Evolutionary conservation across 345 rosid species (phyloP).

Genomic region (Gossypium rotundifolium): DNA sequence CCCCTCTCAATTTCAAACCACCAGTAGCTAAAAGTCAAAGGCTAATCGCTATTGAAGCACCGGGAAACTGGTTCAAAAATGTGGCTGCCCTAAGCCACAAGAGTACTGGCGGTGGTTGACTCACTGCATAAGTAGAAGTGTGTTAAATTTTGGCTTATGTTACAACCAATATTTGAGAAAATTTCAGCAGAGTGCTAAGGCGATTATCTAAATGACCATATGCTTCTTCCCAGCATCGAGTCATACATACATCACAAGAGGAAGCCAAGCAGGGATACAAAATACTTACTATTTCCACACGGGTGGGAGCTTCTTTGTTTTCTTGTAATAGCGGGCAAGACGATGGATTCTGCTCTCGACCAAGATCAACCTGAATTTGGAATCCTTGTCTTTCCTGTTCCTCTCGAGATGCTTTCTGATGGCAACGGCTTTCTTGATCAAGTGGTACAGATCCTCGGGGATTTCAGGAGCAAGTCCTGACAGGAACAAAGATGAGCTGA

Average conservation of each 20-base stretch:
- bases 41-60: background rate
- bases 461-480: constrained; percentile 86
- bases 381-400: constrained; percentile 94
- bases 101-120: constrained; percentile 64
- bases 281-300: constrained; percentile 83
- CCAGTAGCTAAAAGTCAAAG: background rate
- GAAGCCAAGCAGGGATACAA: background rate
- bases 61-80: background rate
- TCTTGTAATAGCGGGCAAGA: constrained; percentile 94
- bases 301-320: constrained; percentile 91
- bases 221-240: background rate
- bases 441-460: constrained; percentile 81
- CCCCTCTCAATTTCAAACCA: background rate
- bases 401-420: constrained; percentile 94
- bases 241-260: background rate
- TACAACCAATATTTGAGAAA: background rate
- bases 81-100: constrained; percentile 37
- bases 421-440: constrained; percentile 90
- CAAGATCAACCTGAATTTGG: constrained; percentile 83
- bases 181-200: too few species aligned
- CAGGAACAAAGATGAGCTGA: background rate
- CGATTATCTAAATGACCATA: too few species aligned
- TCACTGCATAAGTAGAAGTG: constrained; percentile 34
- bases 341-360: constrained; percentile 96
- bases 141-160: background rate